phyloP scores from a whole-genome alignment of 2,329 filamentous ascomycete genomes.

The Aspergillus pseudotamarii region DNA sequence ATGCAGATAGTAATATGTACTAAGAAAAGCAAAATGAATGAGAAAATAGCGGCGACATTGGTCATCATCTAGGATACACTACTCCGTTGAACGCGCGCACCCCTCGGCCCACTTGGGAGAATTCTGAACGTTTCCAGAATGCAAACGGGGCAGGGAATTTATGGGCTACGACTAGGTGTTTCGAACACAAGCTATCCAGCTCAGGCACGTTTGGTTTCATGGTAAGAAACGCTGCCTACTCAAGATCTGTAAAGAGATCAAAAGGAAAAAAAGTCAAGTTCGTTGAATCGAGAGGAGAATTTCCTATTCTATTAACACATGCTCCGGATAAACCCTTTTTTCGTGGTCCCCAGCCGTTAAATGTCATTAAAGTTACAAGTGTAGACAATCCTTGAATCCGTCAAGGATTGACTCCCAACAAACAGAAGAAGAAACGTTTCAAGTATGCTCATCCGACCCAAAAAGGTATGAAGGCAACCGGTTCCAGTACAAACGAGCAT shows the following conservation, averaged over 20 bases:
- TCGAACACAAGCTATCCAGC: neutral
- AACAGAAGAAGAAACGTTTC: conserved; percentile 18
- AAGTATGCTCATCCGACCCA: conserved; percentile 22
- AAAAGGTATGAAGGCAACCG: conserved; percentile 30
- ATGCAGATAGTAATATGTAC: neutral
- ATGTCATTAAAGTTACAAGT: conserved; percentile 45
- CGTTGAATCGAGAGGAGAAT: conserved; percentile 44
- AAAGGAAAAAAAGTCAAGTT: conserved; percentile 11
- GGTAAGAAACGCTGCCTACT: neutral
- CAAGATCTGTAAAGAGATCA: neutral
- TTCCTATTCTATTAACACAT: conserved; percentile 44
- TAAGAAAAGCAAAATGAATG: neutral
- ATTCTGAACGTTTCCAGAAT: conserved; percentile 8
- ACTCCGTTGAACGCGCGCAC: neutral
- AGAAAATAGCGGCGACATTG: neutral
- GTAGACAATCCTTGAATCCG: conserved; percentile 36
- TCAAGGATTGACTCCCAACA: conserved; percentile 18
- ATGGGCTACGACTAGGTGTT: neutral
- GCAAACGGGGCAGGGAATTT: neutral
- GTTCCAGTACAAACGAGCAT: conserved; percentile 21
- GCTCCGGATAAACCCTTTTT: conserved; percentile 34
- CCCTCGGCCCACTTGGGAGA: neutral
- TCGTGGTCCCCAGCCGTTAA: conserved; percentile 38
- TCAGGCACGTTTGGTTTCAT: conserved; percentile 1
- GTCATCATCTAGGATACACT: neutral